Percentiles rank a stretch among this genome's conserved stretches.
phyloP scores from a whole-genome alignment of 2,329 filamentous ascomycete genomes.

The Penicillium sp. region DNA sequence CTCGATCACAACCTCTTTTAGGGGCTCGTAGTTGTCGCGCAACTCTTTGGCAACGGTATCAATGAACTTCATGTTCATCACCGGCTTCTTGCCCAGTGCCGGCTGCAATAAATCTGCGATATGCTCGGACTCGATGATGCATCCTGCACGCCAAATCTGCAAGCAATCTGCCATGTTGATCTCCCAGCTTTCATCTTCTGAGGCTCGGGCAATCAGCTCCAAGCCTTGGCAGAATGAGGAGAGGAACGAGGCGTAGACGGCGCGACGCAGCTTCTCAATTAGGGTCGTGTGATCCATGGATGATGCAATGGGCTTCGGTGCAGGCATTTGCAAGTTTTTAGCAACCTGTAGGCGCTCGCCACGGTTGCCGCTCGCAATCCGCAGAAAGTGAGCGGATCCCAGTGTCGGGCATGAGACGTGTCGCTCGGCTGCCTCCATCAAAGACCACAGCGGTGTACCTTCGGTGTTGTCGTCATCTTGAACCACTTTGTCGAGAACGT shows the following conservation, averaged over 20 bases:
- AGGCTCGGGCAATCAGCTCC: slow-evolving; percentile 58
- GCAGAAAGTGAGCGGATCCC: slow-evolving; percentile 58
- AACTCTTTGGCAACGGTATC: slow-evolving; percentile 52
- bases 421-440: slow-evolving; percentile 56
- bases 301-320: slow-evolving; percentile 32
- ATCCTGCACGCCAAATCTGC: slow-evolving; percentile 64
- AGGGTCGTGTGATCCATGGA: slow-evolving; percentile 43
- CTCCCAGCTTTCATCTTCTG: slow-evolving; percentile 56
- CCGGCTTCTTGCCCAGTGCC: slow-evolving; percentile 22
- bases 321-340: slow-evolving; percentile 45
- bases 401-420: slow-evolving; percentile 64
- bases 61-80: slow-evolving; percentile 40
- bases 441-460: slow-evolving; percentile 63
- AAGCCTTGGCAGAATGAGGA: slow-evolving; percentile 62
- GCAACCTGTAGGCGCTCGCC: slow-evolving; percentile 52
- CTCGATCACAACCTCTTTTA: slow-evolving; percentile 56
- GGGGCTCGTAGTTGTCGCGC: slow-evolving; percentile 45
- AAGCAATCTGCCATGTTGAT: slow-evolving; percentile 41
- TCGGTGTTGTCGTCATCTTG: slow-evolving; percentile 64
- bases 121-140: slow-evolving; percentile 65
- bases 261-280: slow-evolving; percentile 55
- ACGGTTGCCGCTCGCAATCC: slow-evolving; percentile 60
- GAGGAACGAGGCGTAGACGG: slow-evolving; percentile 60
- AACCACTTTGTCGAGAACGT: slow-evolving; percentile 65
- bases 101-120: slow-evolving; percentile 57